Conservation (phyloP, 352 stramenopile genomes). For the Phytopythium sindhum region DNA sequence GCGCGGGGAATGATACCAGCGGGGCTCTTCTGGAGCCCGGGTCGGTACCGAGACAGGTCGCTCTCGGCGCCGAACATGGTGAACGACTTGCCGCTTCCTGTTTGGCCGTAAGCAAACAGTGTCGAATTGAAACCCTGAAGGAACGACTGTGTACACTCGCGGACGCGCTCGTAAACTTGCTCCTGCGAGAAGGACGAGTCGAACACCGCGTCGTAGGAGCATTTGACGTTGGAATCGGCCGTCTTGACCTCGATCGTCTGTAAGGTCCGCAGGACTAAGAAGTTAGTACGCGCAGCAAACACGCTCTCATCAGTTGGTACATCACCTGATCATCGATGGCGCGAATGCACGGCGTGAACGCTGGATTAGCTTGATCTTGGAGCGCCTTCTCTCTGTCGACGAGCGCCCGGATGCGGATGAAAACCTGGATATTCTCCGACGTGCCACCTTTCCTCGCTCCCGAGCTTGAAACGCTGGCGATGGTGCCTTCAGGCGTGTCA, state of each 20-base stretch:
- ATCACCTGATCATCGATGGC: conserved; percentile 41
- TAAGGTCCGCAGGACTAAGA: not conserved
- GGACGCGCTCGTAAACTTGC: conserved; percentile 76
- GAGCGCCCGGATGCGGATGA: conserved; percentile 76
- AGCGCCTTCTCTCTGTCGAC: conserved; percentile 59
- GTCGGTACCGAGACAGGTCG: conserved; percentile 65
- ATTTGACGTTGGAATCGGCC: conserved; percentile 68
- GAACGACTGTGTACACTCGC: conserved; percentile 75
- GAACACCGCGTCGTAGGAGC: conserved; percentile 79
- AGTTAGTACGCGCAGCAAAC: not conserved
- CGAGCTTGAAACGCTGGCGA: not conserved
- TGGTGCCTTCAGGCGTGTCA: not conserved
- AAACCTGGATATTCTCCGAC: conserved; percentile 81
- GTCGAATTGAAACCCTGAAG: conserved; percentile 83
- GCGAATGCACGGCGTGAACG: conserved; percentile 34
- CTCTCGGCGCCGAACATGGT: conserved; percentile 84
- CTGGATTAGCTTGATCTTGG: conserved; percentile 19
- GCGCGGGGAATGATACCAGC: conserved; percentile 87
- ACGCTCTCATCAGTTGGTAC: not conserved
- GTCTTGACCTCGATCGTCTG: conserved; percentile 82
- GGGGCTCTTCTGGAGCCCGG: conserved; percentile 75
- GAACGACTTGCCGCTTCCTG: conserved; percentile 83
- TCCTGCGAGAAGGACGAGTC: conserved; percentile 69
- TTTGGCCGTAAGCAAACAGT: conserved; percentile 84
- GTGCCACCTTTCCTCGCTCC: conserved; percentile 19